Evolutionary conservation across 352 stramenopile genomes (phyloP), one percentile per base, ranked within the genome.

Genomic region (Pythium sp.): DNA sequence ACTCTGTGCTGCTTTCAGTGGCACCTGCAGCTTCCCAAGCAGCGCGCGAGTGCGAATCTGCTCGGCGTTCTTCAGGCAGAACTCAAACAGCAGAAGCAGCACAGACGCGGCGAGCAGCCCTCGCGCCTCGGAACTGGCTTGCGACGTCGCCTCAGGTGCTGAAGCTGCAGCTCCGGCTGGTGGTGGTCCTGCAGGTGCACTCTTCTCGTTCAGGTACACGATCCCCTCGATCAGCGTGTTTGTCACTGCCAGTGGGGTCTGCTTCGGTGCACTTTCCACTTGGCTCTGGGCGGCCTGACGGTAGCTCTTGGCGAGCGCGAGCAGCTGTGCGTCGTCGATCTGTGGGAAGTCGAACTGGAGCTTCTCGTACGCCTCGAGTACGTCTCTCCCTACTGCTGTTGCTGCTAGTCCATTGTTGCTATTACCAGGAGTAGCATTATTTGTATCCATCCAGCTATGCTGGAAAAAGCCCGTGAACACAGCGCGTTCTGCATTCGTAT

Each of bases 291-390:
- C 65, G 24, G 87, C 53, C 0, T 68, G 69, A 56, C 71, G 59
- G 62, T 89, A 90, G 59, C 71, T 58, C 32, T 79, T 69, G 7
- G 80, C 80, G 14, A 90, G 68, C 5, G 80, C 78, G 32, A 72
- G 55, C 58, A 87, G 58, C 58, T 80, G 71, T 22, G 60, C 56
- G 26, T 83, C 78, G 32, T 71, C 49, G 4, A 80, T 58, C 41
- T 81, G 70, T 0, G 82, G 82, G 61, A 79, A 90, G 66, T 90
- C 82, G 49, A 80, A 89, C 70, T 90, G 82, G 49, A 90, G 69
- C 61, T 74, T 65, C 41, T 72, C 71, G 65, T 90, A 81, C 28
- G 79, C 82, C 22, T 73, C 60, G 57, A 6, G 68, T 47, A 70
- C 55, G 24, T 57, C 11, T 30, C 18, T 43, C 26, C 38, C 59